Evolutionary conservation across 2,329 filamentous ascomycete genomes (phyloP), one percentile per base, ranked within the genome.

Genomic region (Aspergillus brunneoviolaceus): DNA sequence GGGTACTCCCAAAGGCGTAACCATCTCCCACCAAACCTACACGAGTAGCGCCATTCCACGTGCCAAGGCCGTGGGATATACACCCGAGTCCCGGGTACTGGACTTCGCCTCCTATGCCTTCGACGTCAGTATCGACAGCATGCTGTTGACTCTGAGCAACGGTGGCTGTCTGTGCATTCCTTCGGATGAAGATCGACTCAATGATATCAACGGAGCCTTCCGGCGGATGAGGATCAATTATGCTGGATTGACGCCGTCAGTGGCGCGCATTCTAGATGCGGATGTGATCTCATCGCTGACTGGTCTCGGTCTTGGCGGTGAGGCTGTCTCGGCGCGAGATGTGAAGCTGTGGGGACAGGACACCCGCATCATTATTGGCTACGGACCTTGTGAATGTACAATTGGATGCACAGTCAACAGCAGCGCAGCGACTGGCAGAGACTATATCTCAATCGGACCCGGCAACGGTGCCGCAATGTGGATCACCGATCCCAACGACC

Each of bases 121-220:
- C 54, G 83, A 86, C 63, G 77, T 83, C 39, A 79, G 80, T 53
- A 74, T 86, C 49, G 74, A 80, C 29, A 84, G 85, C 65, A 80
- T 85, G 50, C 80, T 86, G 53, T 79, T 81, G 1, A 83, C 85
- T 0, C 74, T 88, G 4, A 74, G 80, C 2, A 75, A 82, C 35
- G 86, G 86, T 5, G 85, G 83, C 0, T 87, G 84, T 48, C 78
- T 88, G 7, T 87, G 86, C 59, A 79, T 88, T 1, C 85, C 86
- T 0, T 80, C 81, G 0, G 74, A 81, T 0, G 69, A 77, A 4
- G 80, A 84, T 60, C 75, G 81, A 48, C 63, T 81, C 1, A 77
- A 80, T 53, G 79, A 85, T 57, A 78, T 86, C 14, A 74, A 77
- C 2, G 78, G 76, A 0, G 79, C 78, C 1, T 82, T 87, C 35